Percentiles rank a stretch among this genome's conserved stretches.
phyloP scores from a whole-genome alignment of 768 basidiomycete genomes.

The Hypsizygus marmoreus region DNA sequence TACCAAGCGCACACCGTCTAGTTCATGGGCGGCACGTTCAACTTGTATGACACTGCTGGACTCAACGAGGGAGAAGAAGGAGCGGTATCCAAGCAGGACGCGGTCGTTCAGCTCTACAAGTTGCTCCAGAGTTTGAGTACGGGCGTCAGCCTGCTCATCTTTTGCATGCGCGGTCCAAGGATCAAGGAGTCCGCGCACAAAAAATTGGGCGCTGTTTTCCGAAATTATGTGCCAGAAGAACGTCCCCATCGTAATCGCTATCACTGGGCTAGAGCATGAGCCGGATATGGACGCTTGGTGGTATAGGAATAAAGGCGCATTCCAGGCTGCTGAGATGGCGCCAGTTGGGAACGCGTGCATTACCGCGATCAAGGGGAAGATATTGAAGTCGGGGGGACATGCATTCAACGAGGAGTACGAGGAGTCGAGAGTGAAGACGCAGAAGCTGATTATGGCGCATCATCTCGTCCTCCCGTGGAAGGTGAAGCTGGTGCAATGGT shows the following conservation, averaged over 20 bases:
- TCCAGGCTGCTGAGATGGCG: constrained; percentile 30
- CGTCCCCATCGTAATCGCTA: constrained; percentile 39
- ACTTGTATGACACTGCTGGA: constrained; percentile 40
- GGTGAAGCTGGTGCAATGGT: constrained; percentile 15
- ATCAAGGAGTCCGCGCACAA: constrained; percentile 31
- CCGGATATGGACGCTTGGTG: constrained; percentile 36
- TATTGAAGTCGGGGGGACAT: constrained; percentile 12
- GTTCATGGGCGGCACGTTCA: constrained; percentile 23
- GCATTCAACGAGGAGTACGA: constrained; percentile 28
- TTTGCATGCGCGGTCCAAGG: constrained; percentile 40
- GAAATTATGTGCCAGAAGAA: constrained; percentile 37
- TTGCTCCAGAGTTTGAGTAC: constrained; percentile 35
- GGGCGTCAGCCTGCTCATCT: constrained; percentile 42
- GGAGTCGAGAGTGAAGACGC: constrained; percentile 29
- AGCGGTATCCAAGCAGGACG: constrained; percentile 18
- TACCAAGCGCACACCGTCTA: constrained; percentile 23
- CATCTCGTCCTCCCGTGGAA: constrained; percentile 13
- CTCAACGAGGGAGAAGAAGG: constrained; percentile 35
- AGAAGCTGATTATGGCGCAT: constrained; percentile 16
- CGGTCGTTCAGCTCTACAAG: constrained; percentile 23
- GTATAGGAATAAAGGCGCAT: constrained; percentile 26
- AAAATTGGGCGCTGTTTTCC: constrained; percentile 40
- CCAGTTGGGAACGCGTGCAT: constrained; percentile 38
- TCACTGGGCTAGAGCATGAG: constrained; percentile 39
- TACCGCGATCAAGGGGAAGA: constrained; percentile 32